Conservation (phyloP, 306 rosid genomes). For the Trifolium dubium region DNA sequence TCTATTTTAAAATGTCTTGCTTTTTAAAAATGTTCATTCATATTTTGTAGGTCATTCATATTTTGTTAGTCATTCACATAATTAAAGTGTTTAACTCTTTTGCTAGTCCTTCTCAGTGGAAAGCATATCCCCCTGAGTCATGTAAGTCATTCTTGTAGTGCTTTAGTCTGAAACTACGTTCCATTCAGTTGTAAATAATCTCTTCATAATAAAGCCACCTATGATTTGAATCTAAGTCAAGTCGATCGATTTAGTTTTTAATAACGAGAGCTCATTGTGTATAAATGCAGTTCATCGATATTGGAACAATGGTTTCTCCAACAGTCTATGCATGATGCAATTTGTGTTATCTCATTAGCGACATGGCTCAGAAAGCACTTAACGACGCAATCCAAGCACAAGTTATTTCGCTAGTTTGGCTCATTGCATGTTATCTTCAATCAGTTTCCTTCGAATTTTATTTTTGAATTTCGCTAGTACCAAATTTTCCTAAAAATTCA, state of each 20-base stretch:
- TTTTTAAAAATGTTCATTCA: not conserved
- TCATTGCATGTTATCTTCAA: constrained; percentile 86
- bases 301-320: constrained; percentile 80
- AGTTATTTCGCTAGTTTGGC: constrained; percentile 71
- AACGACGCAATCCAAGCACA: constrained; percentile 84
- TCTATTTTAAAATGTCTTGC: not conserved
- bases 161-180: too few species aligned
- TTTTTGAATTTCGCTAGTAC: too few species aligned
- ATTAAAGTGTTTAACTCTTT: too few species aligned
- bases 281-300: constrained; percentile 64
- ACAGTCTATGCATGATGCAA: constrained; percentile 71
- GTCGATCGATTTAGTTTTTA: not conserved
- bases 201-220: not conserved
- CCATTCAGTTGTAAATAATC: not conserved
- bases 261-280: constrained; percentile 30
- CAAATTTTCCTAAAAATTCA: too few species aligned
- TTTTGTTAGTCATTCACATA: too few species aligned
- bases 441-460: constrained; percentile 66
- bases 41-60: constrained; percentile 2
- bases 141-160: constrained; percentile 55
- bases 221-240: constrained; percentile 2
- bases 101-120: constrained; percentile 86
- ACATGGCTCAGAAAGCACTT: constrained; percentile 71
- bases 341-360: constrained; percentile 71
- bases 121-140: constrained; percentile 87